Base-by-base conservation (phyloP, 192 early-diverging fungal genomes). In the Umbelopsis ramanniana region DNA sequence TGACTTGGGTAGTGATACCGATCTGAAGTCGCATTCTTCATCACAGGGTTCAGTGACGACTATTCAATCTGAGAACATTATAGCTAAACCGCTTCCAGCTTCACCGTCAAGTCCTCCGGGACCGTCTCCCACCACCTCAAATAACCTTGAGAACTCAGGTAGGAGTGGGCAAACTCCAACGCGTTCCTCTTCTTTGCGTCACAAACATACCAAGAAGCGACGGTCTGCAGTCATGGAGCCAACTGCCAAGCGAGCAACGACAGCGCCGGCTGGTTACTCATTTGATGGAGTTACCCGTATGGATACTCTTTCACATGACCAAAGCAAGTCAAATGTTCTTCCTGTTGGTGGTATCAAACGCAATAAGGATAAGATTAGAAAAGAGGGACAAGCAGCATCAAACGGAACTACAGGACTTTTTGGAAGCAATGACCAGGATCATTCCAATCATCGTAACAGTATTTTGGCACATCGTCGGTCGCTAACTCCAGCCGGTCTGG, bases 381-480 rank as follows among this genome's bases (percentile, higher is more conserved):
- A 50, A 15, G 48, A 50, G 6, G 48, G 17, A 0, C 6, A 50
- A 3, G 2, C 15, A 17, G 48, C 7, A 21, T 21, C 48, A 5
- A 10, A 17, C 19, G 19, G 48, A 50, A 50, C 48, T 6, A 2
- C 57, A 63, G 26, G 57, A 63, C 57, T 29, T 63, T 29, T 15
- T 19, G 33, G 33, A 10, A 35, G 26, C 29, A 26, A 29, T 17
- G 57, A 63, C 17, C 15, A 63, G 26, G 57, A 63, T 17, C 26
- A 37, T 63, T 63, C 57, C 19, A 63, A 35, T 63, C 57, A 63
- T 29, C 57, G 57, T n/a, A 63, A 63, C 7, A 63, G 57, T 19
- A 63, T 63, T 37, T 63, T 63, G 33, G 57, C 57, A 63, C 57
- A 63, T 63, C 57, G 57, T 63, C 57, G 57, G 57, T 63, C 57